Evolutionary conservation across 495 filamentous ascomycete genomes (phyloP), one percentile per base, ranked within the genome.

Genomic region (Neurospora africana): DNA sequence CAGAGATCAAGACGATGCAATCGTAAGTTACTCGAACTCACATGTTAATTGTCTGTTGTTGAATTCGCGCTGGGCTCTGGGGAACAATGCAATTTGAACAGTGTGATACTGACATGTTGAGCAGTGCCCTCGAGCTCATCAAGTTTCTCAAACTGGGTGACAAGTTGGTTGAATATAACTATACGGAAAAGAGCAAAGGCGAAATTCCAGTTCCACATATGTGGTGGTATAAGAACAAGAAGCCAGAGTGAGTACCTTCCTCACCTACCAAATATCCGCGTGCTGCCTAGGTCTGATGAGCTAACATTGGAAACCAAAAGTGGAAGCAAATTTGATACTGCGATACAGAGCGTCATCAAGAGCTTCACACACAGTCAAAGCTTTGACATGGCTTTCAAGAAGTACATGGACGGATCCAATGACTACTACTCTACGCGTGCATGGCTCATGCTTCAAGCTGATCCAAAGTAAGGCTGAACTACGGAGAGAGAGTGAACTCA

Each of bases 1-100:
- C 83, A 7, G 35, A 80, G 19, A 81, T 73, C 30, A 17, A 37
- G 4, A 65, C 77, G 4, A 81, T 82, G 80, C 23, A 27, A 10
- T 38, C 9, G 19, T 71, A 69, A 38, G 76, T 70, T 38, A 43
- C 7, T 17, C 6, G 1, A 5, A 15, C 19, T 43, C 39, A 17
- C 11, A 5, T 41, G 13, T 41, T 6, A 17, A 41, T 5, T 40
- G 39, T 4, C 13, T 7, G 17, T n/a, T 19, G 5, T n/a, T 43
- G 41, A 19, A 19, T 4, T 43, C 5, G 40, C 40, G 17, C 19
- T 13, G 39, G 39, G 39, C 13, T 17, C 39, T 1, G 15, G 2
- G 19, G 40, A 19, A 17, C 40, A 43, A 43, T 5, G 15, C 19
- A 5, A 4, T 43, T 43, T 43, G 30, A 44, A 6, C 41, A 9